A percentile compares a stretch with the other conserved stretches of the same genome.
Conservation (phyloP, 176 grass and related monocot species). For the Cocos nucifera region DNA sequence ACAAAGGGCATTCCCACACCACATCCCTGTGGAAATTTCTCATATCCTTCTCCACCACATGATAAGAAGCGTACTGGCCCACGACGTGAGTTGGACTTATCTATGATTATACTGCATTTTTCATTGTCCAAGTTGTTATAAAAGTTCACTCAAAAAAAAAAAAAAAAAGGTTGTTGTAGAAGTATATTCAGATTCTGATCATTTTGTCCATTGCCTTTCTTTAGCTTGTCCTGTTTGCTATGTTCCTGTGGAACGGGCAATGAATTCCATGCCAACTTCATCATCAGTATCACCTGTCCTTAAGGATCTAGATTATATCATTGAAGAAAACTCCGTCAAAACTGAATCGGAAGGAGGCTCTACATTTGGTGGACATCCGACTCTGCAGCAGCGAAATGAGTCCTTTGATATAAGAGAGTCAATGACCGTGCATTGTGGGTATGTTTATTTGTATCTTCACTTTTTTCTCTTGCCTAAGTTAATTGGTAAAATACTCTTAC, state of each 20-base stretch:
- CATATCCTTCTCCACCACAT: conserved; percentile 66
- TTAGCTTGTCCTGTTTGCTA: conserved; percentile 96
- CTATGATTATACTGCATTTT: neutral
- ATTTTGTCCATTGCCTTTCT: conserved; percentile 34
- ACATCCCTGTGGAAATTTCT: conserved; percentile 92
- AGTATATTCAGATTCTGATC: conserved; percentile 12
- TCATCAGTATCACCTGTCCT: conserved; percentile 62
- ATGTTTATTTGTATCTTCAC: neutral
- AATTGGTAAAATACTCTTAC: neutral
- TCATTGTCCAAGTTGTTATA: too few relatives aligned
- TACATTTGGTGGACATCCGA: conserved; percentile 13
- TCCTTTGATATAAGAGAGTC: conserved; percentile 22
- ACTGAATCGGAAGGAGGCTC: conserved; percentile 48
- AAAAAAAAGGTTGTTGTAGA: neutral
- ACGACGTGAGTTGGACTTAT: conserved; percentile 58
- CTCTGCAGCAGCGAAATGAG: conserved; percentile 17
- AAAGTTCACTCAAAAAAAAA: too few relatives aligned
- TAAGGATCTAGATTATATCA: conserved; percentile 58
- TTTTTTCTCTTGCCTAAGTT: neutral
- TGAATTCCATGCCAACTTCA: conserved; percentile 45
- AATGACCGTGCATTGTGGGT: conserved; percentile 27
- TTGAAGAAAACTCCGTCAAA: conserved; percentile 47
- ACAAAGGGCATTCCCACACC: conserved; percentile 20
- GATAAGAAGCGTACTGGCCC: conserved; percentile 88
- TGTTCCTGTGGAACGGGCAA: conserved; percentile 62